Evolutionary conservation across 106 monocot genomes (phyloP).

Genomic region (Acorus gramineus): DNA sequence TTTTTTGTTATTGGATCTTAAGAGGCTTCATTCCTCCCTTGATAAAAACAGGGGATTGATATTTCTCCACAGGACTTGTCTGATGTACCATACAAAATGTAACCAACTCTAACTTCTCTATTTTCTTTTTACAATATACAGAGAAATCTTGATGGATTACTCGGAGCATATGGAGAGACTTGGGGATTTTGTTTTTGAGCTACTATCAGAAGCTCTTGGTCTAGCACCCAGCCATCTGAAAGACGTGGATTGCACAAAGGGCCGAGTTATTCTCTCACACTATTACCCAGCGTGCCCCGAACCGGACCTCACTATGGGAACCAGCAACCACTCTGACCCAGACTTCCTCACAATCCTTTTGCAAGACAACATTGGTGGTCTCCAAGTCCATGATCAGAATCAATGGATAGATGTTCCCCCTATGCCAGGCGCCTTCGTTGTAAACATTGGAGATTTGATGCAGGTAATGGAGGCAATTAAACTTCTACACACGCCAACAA

Average conservation of each 20-base stretch:
- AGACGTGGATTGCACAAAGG: constrained; percentile 6
- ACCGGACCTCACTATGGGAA: constrained; percentile 6
- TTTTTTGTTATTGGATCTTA: too few species aligned
- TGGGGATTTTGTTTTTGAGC: constrained; percentile 5
- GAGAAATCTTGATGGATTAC: constrained; percentile 8
- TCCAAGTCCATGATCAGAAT: constrained; percentile 4
- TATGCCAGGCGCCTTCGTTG: background rate
- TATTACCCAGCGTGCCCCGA: constrained; percentile 10
- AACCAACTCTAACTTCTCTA: too few species aligned
- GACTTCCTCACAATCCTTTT: constrained; percentile 9
- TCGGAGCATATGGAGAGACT: constrained; percentile 4
- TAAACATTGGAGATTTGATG: constrained; percentile 8
- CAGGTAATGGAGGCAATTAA: constrained; percentile 1
- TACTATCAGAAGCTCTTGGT: constrained; percentile 9
- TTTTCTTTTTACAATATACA: background rate
- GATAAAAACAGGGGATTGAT: too few species aligned
- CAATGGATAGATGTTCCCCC: constrained; percentile 12
- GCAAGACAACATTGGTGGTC: constrained; percentile 7
- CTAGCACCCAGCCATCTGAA: constrained; percentile 1
- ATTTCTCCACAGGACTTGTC: too few species aligned
- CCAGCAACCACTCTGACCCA: constrained; percentile 7
- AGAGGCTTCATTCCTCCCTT: too few species aligned
- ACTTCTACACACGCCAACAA: too few species aligned
- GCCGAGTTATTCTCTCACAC: background rate
- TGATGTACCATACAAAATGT: too few species aligned